phyloP scores from a whole-genome alignment of 305 asterid genomes.

The Salvia sclarea region DNA sequence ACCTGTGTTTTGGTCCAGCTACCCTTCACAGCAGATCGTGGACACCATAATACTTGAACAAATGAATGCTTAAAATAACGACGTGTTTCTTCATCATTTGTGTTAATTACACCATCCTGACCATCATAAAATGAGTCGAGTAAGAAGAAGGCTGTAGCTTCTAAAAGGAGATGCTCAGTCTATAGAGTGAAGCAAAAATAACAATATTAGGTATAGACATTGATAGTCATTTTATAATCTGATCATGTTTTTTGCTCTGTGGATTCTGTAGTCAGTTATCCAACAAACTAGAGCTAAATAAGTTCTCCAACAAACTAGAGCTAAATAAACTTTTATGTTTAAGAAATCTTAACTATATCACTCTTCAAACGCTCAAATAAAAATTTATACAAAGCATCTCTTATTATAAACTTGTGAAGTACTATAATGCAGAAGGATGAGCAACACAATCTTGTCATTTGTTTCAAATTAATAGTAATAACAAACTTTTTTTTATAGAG shows the following conservation, averaged over 20 bases:
- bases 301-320: too few relatives aligned
- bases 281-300: too few relatives aligned
- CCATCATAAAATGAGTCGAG: constrained; percentile 4
- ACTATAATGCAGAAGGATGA: background rate
- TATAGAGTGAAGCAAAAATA: background rate
- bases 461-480: constrained; percentile 1
- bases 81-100: constrained; percentile 89
- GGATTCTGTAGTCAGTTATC: too few relatives aligned
- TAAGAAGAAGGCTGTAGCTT: background rate
- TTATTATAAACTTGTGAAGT: background rate
- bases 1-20: constrained; percentile 94
- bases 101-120: constrained; percentile 92
- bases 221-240: too few relatives aligned
- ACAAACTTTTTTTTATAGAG: background rate
- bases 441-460: background rate
- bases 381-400: background rate
- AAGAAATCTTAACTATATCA: too few relatives aligned
- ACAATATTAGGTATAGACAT: background rate
- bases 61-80: constrained; percentile 93
- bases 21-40: constrained; percentile 80
- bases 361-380: too few relatives aligned
- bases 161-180: constrained; percentile 24
- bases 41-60: constrained; percentile 81
- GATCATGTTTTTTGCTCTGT: too few relatives aligned
- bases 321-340: too few relatives aligned